Base-by-base conservation (phyloP, 495 filamentous ascomycete genomes). In the Penicillium waksmanii region DNA sequence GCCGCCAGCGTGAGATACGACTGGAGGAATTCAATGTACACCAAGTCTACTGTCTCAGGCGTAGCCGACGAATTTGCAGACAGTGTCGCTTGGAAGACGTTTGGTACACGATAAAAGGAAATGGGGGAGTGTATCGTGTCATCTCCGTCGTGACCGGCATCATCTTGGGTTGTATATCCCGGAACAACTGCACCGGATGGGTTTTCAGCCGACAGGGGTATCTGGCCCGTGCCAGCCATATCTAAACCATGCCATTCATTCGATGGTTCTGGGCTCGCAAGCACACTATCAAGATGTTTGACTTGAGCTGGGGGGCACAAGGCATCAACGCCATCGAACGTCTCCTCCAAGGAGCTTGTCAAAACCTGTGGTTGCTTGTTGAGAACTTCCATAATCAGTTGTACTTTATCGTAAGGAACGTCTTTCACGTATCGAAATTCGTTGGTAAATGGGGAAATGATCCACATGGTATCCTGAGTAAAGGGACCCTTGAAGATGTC, bases 401-500 rank as follows among this genome's bases (percentile, higher is more conserved):
- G 83, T 2, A 95, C 94, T 33, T 87, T 81, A 7, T 77, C 73
- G 64, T 89, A 93, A 0, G 92, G 89, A 23, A 98, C 87, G 68
- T 96, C 84, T 61, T 86, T 84, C 51, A 97, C 79, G 66, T 87
- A 91, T n/a, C 80, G 77, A 62, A 97, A 89, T 5, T 83, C 83
- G 70, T 87, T 95, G 1, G 85, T 87, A 71, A 98, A 98, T 2
- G 95, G 95, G 3, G 91, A 96, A 51, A 97, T 82, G 47, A 91
- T 88, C 68, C 85, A 97, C 3, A 86, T 89, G 0, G 87, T 88
- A 66, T 98, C 95, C 49, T 82, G 85, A 0, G 95, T 97, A 63
- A 97, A 97, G 2, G 86, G 77, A 0, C 95, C 96, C 68, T 93
- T 83, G 81, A 97, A 96, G 61, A 98, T 88, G 68, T 98, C 95